Evolutionary conservation across 192 early-diverging fungal species (phyloP), one percentile per base, ranked within the genome.

Genomic region (Podila clonocystis): DNA sequence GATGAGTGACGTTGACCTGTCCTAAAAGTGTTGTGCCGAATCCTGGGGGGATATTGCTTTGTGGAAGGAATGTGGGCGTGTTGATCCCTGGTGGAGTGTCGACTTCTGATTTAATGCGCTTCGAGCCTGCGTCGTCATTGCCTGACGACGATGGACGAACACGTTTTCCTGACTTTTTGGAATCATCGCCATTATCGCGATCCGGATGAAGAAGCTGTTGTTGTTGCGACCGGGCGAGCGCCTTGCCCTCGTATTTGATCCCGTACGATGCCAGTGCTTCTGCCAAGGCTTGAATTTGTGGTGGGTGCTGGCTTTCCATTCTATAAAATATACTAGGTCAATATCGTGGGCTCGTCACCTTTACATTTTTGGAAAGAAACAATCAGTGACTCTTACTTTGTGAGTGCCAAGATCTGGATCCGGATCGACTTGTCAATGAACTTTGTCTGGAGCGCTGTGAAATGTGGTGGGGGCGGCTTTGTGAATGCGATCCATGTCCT

Each of bases 361-460:
- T 28, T 30, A 29, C 22, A 29, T 29, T 50, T 45, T 45, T 45
- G 22, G 26, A 55, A 55, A 55, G 6, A 24, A 9, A 55, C 7
- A 52, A 52, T 52, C 6, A 9, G 0, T 24, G 9, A 8, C n/a
- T 15, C 22, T 70, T 70, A 70, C 68, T 59, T 70, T 63, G 77
- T 29, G n/a, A 80, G 38, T 17, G 77, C 57, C 17, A 80, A 31
- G 12, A 80, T 70, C 49, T 80, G 77, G 55, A 80, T 80, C 62
- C 77, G 62, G n/a, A 80, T 69, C 9, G 70, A 20, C 55, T 80
- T 80, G 41, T 80, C 77, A 5, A 73, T 73, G 6, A 73, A 80
- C 48, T 58, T 73, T 28, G 36, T 67, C 61, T 80, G 70, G 0
- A 73, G 57, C 24, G 65, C 60, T 15, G 65, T 62, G 38, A 80